Base-by-base conservation (phyloP, 2,329 filamentous ascomycete genomes). In the Trichoderma afroharzianum region DNA sequence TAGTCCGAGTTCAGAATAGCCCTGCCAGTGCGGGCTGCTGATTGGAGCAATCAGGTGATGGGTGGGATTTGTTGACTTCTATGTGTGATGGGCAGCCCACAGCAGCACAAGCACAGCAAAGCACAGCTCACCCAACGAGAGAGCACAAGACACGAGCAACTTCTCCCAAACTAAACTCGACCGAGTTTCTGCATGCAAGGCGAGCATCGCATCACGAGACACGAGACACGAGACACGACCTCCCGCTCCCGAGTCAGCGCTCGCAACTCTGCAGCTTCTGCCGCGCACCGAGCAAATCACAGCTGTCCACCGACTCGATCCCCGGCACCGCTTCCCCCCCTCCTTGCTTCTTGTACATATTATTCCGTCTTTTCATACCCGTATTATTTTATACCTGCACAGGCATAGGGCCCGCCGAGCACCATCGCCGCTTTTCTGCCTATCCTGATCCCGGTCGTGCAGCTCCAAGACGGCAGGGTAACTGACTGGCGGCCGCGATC, bases 41-140 rank as follows among this genome's bases (percentile, higher is more conserved):
- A 72, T 72, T 71, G 71, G 71, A 24, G 50, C 58, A 58, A 68
- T 26, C 63, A 58, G 64, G 33, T 68, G 64, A 72, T 70, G 68
- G 68, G 47, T 47, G 36, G 9, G 36, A 55, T 68, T 61, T 68
- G 71, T 69, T 63, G 64, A 72, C 50, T 58, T 68, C 50, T 32
- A 57, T 53, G 62, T 63, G 63, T 55, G 62, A 67, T 62, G 58
- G 50, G 39, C 67, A 67, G 30, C 63, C 69, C 68, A 70, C 43
- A 43, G 36, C 55, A 50, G 36, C 36, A 39, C 36, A 33, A 59
- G 57, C 61, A 30, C 47, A 53, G 47, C 47, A 24, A 33, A 59
- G 57, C 61, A 30, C 47, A 53, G 21, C 47, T 53, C 47, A 53
- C 63, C 63, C 53, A 68, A 63, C 32, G 32, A 36, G 32, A 36